Conservation (phyloP, 2,329 filamentous ascomycete species). For the Colletotrichum sp. region DNA sequence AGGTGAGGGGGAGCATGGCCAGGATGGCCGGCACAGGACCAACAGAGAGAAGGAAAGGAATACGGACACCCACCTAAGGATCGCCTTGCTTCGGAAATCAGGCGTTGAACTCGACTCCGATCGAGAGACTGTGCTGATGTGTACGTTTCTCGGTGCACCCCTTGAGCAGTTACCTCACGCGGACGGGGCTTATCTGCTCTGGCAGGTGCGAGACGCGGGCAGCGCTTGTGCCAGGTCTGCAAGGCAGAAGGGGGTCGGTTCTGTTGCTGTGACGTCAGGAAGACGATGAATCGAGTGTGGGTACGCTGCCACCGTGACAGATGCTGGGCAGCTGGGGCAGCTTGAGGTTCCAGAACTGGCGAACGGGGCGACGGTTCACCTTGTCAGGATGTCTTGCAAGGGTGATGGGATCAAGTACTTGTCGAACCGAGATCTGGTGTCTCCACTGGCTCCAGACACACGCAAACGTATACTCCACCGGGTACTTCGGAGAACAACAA, state of each 20-base stretch:
- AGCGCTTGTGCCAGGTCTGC: slow-evolving; percentile 1
- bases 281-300: background rate
- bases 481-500: slow-evolving; percentile 5
- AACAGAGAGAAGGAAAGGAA: background rate
- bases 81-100: background rate
- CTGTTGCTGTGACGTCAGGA: slow-evolving; percentile 14
- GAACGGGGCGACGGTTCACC: slow-evolving; percentile 12
- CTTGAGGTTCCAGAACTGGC: slow-evolving; percentile 15
- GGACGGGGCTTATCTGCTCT: background rate
- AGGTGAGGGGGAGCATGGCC: background rate
- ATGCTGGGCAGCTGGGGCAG: slow-evolving; percentile 2
- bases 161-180: background rate
- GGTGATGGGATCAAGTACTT: slow-evolving; percentile 6
- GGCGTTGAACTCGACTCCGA: background rate
- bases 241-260: background rate
- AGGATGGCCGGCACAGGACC: background rate
- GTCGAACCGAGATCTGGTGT: slow-evolving; percentile 16
- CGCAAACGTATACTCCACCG: slow-evolving; percentile 9
- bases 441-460: slow-evolving; percentile 16
- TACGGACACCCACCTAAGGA: slow-evolving; percentile 17
- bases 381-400: slow-evolving; percentile 10
- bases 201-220: background rate
- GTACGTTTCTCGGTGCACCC: slow-evolving; percentile 2
- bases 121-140: background rate
- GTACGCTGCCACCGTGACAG: background rate